Percentiles rank a stretch among this genome's conserved stretches.
Conservation (phyloP, 768 basidiomycete genomes). For the Rhodotorula toruloides region DNA sequence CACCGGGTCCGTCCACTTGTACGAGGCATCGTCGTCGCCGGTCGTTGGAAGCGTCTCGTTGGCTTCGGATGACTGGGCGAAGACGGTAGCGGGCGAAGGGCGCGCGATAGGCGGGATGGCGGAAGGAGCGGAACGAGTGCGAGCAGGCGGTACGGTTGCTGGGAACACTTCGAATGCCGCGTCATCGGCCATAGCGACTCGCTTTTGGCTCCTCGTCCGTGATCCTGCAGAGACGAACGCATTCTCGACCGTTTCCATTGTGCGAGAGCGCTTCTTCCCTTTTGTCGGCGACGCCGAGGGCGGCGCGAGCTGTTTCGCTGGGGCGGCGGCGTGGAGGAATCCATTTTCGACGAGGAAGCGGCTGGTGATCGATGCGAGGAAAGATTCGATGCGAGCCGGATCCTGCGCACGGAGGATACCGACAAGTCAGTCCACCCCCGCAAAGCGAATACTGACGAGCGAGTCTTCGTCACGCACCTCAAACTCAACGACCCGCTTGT, state of each 20-base stretch:
- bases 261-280: neutral
- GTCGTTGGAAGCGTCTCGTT: too few species aligned
- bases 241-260: too few species aligned
- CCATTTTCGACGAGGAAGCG: slow-evolving; percentile 52
- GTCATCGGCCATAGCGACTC: too few species aligned
- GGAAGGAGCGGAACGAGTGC: too few species aligned
- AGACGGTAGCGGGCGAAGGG: neutral
- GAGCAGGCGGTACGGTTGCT: too few species aligned
- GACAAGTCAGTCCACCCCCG: neutral
- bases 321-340: slow-evolving; percentile 45
- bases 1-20: slow-evolving; percentile 59
- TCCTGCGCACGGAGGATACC: slow-evolving; percentile 1
- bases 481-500: slow-evolving; percentile 63
- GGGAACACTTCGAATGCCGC: too few species aligned
- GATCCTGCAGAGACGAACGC: too few species aligned
- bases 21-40: too few species aligned
- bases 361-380: slow-evolving; percentile 16
- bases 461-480: too few species aligned
- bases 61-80: neutral
- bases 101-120: too few species aligned
- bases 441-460: neutral
- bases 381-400: slow-evolving; percentile 4
- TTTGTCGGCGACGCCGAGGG: neutral
- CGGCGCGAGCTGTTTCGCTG: neutral
- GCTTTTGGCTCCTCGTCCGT: too few species aligned